phyloP scores from a whole-genome alignment of 106 monocot species.

The Amphibolis antarctica region DNA sequence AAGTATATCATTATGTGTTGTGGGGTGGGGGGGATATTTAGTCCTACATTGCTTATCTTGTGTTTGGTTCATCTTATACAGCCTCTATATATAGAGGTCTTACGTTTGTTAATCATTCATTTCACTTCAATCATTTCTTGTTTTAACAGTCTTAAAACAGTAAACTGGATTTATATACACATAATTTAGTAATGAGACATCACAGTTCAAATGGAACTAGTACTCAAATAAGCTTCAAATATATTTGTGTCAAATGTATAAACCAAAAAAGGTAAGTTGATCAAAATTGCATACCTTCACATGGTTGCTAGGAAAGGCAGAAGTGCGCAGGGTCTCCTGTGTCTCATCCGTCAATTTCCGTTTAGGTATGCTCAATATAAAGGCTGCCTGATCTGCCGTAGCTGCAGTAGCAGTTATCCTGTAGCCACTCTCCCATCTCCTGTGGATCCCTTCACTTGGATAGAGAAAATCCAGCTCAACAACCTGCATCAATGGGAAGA shows the following conservation, averaged over 20 bases:
- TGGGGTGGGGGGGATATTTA: too few relatives aligned
- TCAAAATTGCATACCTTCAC: conserved; percentile 49
- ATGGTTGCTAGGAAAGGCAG: conserved; percentile 90
- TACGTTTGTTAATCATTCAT: too few relatives aligned
- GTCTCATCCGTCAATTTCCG: conserved; percentile 74
- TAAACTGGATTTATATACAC: too few relatives aligned
- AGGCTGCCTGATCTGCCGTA: conserved; percentile 87
- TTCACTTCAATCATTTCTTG: too few relatives aligned
- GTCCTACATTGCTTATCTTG: too few relatives aligned
- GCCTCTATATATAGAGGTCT: too few relatives aligned
- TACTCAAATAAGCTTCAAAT: neutral
- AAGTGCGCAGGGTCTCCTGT: conserved; percentile 91
- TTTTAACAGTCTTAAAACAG: too few relatives aligned
- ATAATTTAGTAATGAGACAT: too few relatives aligned
- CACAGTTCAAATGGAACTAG: too few relatives aligned
- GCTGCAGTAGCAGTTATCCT: conserved; percentile 91
- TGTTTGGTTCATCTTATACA: too few relatives aligned
- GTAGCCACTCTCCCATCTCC: conserved; percentile 88
- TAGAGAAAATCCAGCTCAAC: conserved; percentile 96
- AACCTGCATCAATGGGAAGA: conserved; percentile 31
- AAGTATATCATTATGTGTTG: too few relatives aligned
- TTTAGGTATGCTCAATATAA: conserved; percentile 88
- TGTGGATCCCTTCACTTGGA: conserved; percentile 94
- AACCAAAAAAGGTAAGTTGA: neutral
- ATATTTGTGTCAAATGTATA: neutral